Base-by-base conservation (phyloP, 495 filamentous ascomycete genomes). In the Xylaria cubensis region DNA sequence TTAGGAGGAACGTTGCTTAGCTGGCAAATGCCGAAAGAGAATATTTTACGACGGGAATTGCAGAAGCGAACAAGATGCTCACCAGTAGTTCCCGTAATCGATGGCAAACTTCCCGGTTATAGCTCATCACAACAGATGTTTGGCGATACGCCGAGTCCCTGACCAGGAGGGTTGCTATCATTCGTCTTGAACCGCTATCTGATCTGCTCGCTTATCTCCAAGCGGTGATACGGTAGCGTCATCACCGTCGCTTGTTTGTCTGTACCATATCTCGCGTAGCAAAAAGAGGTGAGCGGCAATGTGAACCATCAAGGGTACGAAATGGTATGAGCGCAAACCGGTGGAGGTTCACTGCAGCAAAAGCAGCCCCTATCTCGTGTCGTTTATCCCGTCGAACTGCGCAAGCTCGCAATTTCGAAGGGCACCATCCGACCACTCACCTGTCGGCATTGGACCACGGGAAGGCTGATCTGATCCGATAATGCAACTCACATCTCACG, bases 321-420 rank as follows among this genome's bases (percentile, higher is more conserved):
- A 21, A 15, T 39, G 58, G 58, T 36, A 41, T 61, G 2, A 39
- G 62, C 24, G 67, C 67, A 62, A 48, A 51, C 34, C 50, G 17
- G 53, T 10, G 39, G 51, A 69, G 50, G 36, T 69, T 59, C 36
- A 7, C 10, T 58, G 24, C 66, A 69, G 66, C 51, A 41, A 21
- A 69, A 59, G 50, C 66, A 69, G 53, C 67, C 67, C 67, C 67
- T 48, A 61, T 69, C 55, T 69, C 55, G 67, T 61, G 51, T 67
- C 50, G 2, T 42, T 10, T 9, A 13, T 42, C 9, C 12, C 39
- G 44, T 56, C 32, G 21, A 55, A 21, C 13, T 42, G 50, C 32
- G 46, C 44, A 32, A 10, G 50, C 29, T 67, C 32, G 46, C 44
- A n/a, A 19, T 50, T 44, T 67, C 4, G 50, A 26, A 26, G 36